Evolutionary conservation across 192 early-diverging fungal species (phyloP).

Genomic region (Dissophora ornata): DNA sequence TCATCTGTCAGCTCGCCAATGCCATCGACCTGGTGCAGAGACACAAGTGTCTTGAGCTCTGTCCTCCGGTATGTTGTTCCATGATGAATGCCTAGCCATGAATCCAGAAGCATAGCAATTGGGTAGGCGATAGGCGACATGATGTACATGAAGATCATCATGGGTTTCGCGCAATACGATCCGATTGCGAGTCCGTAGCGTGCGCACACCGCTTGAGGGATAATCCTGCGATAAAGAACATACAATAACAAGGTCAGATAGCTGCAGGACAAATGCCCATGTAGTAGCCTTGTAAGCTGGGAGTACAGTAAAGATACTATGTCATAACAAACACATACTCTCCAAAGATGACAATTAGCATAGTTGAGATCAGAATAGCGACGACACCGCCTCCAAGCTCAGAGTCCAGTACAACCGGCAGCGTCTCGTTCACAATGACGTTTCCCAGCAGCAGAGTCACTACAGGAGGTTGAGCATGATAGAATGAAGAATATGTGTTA

Average conservation of each 20-base stretch:
- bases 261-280: background rate
- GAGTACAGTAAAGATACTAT: too few relatives aligned
- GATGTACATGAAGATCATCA: slow-evolving; percentile 73
- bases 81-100: slow-evolving; percentile 84
- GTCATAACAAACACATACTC: slow-evolving; percentile 66
- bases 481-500: too few relatives aligned
- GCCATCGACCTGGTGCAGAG: slow-evolving; percentile 75
- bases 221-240: slow-evolving; percentile 29
- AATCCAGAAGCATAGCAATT: slow-evolving; percentile 89
- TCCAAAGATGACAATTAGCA: slow-evolving; percentile 93
- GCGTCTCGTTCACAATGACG: slow-evolving; percentile 94
- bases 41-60: slow-evolving; percentile 83
- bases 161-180: slow-evolving; percentile 82
- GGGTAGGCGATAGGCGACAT: slow-evolving; percentile 88
- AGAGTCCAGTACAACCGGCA: slow-evolving; percentile 87
- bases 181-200: slow-evolving; percentile 94
- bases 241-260: background rate
- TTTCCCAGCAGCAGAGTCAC: slow-evolving; percentile 95
- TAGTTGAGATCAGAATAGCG: slow-evolving; percentile 90
- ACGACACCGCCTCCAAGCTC: slow-evolving; percentile 81
- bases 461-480: background rate
- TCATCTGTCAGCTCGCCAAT: slow-evolving; percentile 79
- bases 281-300: too few relatives aligned
- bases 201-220: slow-evolving; percentile 80
- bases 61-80: slow-evolving; percentile 83